Percentiles rank a stretch among this genome's conserved stretches.
Conservation (phyloP, 768 basidiomycete species). For the Mycena vulgaris region DNA sequence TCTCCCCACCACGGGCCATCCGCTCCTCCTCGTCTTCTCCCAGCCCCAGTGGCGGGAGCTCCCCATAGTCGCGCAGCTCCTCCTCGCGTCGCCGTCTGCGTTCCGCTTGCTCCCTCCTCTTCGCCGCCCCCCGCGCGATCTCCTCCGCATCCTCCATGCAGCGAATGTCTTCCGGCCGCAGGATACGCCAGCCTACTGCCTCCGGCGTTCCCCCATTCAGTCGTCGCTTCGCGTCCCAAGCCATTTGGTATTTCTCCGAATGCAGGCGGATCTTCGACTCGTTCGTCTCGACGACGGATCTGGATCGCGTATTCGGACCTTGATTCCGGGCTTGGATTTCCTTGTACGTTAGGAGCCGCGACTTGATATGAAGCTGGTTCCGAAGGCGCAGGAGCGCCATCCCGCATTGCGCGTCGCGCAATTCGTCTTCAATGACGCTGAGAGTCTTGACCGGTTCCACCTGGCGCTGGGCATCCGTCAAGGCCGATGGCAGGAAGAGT, state of each 20-base stretch:
- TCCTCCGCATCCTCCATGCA: slow-evolving; percentile 26
- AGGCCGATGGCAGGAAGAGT: slow-evolving; percentile 11
- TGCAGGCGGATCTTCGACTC: slow-evolving; percentile 25
- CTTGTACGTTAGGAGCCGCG: slow-evolving; percentile 2
- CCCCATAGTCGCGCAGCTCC: background rate
- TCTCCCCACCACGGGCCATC: too few relatives aligned
- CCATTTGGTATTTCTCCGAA: slow-evolving; percentile 30
- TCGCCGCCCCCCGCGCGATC: background rate
- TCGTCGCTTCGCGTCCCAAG: slow-evolving; percentile 18
- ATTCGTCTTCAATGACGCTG: slow-evolving; percentile 26
- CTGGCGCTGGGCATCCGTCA: background rate
- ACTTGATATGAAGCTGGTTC: slow-evolving; percentile 25
- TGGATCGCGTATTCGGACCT: slow-evolving; percentile 15
- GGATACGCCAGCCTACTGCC: slow-evolving; percentile 9
- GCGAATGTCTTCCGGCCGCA: slow-evolving; percentile 19
- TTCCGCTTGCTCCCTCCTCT: background rate
- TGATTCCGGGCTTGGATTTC: slow-evolving; percentile 15
- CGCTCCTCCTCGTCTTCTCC: background rate
- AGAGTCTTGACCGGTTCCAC: slow-evolving; percentile 20
- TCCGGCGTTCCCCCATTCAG: background rate
- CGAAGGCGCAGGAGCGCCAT: slow-evolving; percentile 2
- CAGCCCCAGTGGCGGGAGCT: background rate
- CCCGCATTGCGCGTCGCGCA: slow-evolving; percentile 27
- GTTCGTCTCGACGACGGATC: slow-evolving; percentile 10
- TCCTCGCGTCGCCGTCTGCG: background rate